phyloP scores from a whole-genome alignment of 441 rosid species.

The Arabidopsis hybrid region DNA sequence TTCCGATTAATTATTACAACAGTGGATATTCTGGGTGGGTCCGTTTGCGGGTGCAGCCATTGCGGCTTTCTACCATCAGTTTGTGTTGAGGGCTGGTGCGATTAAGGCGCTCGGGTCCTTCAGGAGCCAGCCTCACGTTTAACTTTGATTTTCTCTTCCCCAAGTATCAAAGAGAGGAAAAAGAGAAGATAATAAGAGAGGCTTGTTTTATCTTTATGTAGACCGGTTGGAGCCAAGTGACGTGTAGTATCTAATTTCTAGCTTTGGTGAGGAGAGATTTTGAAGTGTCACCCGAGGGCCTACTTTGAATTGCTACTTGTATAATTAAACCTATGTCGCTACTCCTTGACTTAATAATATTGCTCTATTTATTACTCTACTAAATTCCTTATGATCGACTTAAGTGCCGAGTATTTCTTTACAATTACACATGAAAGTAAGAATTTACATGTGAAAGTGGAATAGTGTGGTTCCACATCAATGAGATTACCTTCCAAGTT shows the following conservation, averaged over 20 bases:
- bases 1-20: not conserved
- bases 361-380: conserved; percentile 1
- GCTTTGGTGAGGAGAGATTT: conserved; percentile 35
- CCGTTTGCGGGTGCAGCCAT: conserved; percentile 87
- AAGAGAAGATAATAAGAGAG: conserved; percentile 18
- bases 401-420: not conserved
- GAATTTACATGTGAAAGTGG: not conserved
- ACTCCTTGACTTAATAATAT: not conserved
- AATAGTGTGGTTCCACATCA: too few relatives aligned
- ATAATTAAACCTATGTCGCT: conserved; percentile 4
- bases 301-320: conserved; percentile 29
- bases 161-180: conserved; percentile 16
- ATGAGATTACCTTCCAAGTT: too few relatives aligned
- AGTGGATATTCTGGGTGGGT: conserved; percentile 97
- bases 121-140: conserved; percentile 75
- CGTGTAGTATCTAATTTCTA: conserved; percentile 29
- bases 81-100: conserved; percentile 82
- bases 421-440: conserved; percentile 11
- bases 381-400: conserved; percentile 12
- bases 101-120: conserved; percentile 84
- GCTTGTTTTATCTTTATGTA: not conserved
- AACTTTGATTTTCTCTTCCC: conserved; percentile 13
- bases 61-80: conserved; percentile 91
- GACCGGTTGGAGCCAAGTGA: conserved; percentile 35
- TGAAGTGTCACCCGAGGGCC: conserved; percentile 20